These are phyloP conservation scores for Colletotrichum echinochloae DNA, from an alignment of 2,329 filamentous ascomycete genomes.

Conservation along the genomic window DNA sequence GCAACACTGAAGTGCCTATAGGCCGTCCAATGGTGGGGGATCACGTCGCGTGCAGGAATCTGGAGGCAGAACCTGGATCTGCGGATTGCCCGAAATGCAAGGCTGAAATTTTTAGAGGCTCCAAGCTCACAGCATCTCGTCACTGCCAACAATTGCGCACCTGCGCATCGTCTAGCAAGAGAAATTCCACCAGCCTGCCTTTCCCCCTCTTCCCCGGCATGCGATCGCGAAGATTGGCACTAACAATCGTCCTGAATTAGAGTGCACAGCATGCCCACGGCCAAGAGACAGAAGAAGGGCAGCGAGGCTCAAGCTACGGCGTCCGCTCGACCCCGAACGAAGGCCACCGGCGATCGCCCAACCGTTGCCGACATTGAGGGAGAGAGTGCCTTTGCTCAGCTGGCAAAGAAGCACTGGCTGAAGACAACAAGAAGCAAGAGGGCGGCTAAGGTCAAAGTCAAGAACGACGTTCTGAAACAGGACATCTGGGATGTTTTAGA, in stretches of 20 bases:
- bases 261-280: conserved; percentile 63
- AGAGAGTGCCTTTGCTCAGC: conserved; percentile 77
- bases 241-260: conserved; percentile 15
- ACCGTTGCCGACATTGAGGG: conserved; percentile 77
- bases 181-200: background rate
- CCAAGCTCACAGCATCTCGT: conserved; percentile 24
- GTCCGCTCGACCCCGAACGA: conserved; percentile 52
- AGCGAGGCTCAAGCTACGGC: conserved; percentile 53
- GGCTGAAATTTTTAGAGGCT: conserved; percentile 50
- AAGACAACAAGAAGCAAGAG: conserved; percentile 66
- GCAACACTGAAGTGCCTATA: background rate
- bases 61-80: conserved; percentile 3
- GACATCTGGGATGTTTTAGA: conserved; percentile 92
- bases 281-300: conserved; percentile 69
- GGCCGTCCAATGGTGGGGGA: background rate
- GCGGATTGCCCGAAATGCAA: conserved; percentile 43
- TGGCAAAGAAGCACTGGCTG: conserved; percentile 90
- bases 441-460: conserved; percentile 75
- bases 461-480: conserved; percentile 86
- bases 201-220: conserved; percentile 4
- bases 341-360: conserved; percentile 63
- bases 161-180: conserved; percentile 46
- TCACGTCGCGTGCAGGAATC: conserved; percentile 17
- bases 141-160: conserved; percentile 28
- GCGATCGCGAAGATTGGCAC: conserved; percentile 19